A percentile compares a stretch with the other conserved stretches of the same genome.
Evolutionary conservation across 2,329 filamentous ascomycete genomes (phyloP).

Genomic region (Fusarium kyushuense): DNA sequence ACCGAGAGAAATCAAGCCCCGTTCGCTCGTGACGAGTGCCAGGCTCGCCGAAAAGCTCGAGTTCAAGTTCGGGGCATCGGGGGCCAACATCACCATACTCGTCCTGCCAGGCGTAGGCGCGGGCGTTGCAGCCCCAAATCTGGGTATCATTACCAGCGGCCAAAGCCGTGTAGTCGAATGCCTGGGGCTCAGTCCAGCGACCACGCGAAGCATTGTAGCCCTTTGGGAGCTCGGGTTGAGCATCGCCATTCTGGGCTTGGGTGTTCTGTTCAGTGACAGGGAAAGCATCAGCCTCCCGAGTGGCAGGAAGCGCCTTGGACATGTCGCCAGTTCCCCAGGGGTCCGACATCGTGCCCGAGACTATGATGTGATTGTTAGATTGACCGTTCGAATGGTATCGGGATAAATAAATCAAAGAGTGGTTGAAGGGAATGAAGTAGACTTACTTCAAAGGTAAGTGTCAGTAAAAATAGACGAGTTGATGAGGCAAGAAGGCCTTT

Average conservation of each 20-base stretch:
- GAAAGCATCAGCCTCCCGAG: background rate
- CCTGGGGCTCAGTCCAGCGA: conserved; percentile 61
- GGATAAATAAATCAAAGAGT: too few relatives aligned
- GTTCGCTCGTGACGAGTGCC: conserved; percentile 60
- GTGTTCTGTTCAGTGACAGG: background rate
- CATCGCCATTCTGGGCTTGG: background rate
- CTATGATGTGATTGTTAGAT: conserved; percentile 6
- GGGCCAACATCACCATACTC: conserved; percentile 90
- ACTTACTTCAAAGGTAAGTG: conserved; percentile 2
- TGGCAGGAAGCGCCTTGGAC: conserved; percentile 14
- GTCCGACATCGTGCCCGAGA: conserved; percentile 17
- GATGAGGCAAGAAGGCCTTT: background rate
- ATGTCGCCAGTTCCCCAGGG: conserved; percentile 26
- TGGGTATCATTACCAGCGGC: conserved; percentile 28
- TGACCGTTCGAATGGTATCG: too few relatives aligned
- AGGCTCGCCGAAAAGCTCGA: conserved; percentile 76
- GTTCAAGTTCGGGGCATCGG: conserved; percentile 75
- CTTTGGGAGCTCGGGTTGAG: conserved; percentile 2
- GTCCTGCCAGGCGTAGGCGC: conserved; percentile 84
- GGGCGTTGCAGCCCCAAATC: conserved; percentile 67
- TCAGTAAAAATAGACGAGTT: background rate
- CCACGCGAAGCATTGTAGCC: conserved; percentile 54
- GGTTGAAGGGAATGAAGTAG: background rate
- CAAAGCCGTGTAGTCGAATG: conserved; percentile 62
- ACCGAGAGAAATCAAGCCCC: conserved; percentile 75